Evolutionary conservation across 257 asterid species (phyloP).

Genomic region (Solanum paucissectum): DNA sequence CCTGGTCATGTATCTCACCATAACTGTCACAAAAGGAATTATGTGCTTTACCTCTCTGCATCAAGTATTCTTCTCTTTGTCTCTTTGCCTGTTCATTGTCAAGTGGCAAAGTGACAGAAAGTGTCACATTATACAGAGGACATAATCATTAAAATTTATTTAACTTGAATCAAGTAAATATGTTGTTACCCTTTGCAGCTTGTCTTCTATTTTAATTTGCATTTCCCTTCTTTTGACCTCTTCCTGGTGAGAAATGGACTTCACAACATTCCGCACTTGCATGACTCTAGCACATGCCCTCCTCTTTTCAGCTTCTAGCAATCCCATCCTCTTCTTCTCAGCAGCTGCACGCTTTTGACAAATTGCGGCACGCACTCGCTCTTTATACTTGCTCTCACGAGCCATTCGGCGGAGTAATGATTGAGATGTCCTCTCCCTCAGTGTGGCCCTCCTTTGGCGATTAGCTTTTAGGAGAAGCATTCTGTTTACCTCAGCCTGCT

Average conservation of each 20-base stretch:
- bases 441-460: constrained; percentile 66
- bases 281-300: constrained; percentile 63
- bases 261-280: constrained; percentile 72
- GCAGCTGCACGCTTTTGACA: constrained; percentile 90
- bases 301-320: constrained; percentile 87
- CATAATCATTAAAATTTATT: not conserved
- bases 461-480: constrained; percentile 64
- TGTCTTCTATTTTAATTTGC: constrained; percentile 74
- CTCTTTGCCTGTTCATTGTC: constrained; percentile 61
- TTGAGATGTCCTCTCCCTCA: constrained; percentile 84
- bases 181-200: constrained; percentile 51
- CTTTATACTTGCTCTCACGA: constrained; percentile 84
- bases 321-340: constrained; percentile 66
- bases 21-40: constrained; percentile 22
- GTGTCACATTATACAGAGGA: not conserved
- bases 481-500: constrained; percentile 86
- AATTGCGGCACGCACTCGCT: constrained; percentile 74
- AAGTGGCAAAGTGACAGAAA: not conserved
- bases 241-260: constrained; percentile 48
- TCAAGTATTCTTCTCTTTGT: constrained; percentile 72
- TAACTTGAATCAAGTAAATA: not conserved
- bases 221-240: constrained; percentile 70
- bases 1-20: constrained; percentile 52
- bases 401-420: constrained; percentile 57
- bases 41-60: constrained; percentile 64